Conservation (phyloP, 495 filamentous ascomycete genomes). For the Annulohypoxylon moriforme region DNA sequence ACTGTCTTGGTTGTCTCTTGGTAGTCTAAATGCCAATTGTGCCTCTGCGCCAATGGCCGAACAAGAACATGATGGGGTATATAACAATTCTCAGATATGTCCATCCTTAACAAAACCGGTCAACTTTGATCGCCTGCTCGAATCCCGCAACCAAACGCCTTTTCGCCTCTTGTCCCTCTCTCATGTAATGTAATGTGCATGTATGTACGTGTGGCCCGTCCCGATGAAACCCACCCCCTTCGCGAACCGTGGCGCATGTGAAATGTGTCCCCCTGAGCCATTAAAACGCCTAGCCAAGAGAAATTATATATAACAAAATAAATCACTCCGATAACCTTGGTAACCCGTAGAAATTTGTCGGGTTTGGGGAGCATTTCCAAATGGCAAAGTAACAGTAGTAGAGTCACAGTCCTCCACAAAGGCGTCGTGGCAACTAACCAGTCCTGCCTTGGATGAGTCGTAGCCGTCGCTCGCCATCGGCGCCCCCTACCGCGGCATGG, state of each 20-base stretch:
- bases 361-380: conserved; percentile 25
- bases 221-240: conserved; percentile 33
- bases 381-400: conserved; percentile 33
- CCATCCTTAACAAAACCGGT: conserved; percentile 21
- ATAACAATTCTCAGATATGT: conserved; percentile 40
- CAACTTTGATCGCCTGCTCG: conserved; percentile 26
- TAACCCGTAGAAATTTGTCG: conserved; percentile 18
- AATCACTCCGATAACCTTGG: conserved; percentile 39
- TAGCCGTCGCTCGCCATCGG: conserved; percentile 44
- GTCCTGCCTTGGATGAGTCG: conserved; percentile 43
- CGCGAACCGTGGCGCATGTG: conserved; percentile 33
- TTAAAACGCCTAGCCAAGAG: conserved; percentile 41
- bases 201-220: conserved; percentile 29
- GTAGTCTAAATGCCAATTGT: conserved; percentile 25
- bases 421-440: conserved; percentile 35
- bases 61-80: conserved; percentile 34
- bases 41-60: conserved; percentile 11
- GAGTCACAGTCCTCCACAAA: conserved; percentile 25
- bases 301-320: conserved; percentile 43
- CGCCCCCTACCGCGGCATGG: conserved; percentile 35
- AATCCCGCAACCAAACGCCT: conserved; percentile 21
- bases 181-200: conserved; percentile 3
- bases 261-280: conserved; percentile 28
- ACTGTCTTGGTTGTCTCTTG: conserved; percentile 18
- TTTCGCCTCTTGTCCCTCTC: conserved; percentile 39